These are phyloP conservation scores for Rutstroemia sp. DNA, from an alignment of 2,329 filamentous ascomycete genomes.

Conservation along the genomic window DNA sequence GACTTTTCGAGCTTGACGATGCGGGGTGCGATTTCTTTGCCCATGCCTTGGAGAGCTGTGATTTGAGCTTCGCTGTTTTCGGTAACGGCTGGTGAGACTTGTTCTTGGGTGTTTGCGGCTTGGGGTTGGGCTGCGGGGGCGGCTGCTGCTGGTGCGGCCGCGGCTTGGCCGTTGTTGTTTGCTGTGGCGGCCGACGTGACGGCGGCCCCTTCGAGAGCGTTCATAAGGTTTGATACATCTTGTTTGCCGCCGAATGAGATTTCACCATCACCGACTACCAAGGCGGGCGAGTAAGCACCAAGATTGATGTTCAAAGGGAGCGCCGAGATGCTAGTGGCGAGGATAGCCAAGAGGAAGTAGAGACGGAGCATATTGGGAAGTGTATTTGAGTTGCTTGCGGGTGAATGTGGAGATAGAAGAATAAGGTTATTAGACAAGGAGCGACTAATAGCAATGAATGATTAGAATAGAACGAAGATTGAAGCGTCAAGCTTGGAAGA, in stretches of 20 bases:
- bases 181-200: not conserved
- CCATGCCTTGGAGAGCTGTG: conserved; percentile 7
- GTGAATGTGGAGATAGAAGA: not conserved
- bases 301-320: conserved; percentile 9
- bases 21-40: conserved; percentile 10
- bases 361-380: conserved; percentile 2
- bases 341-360: conserved; percentile 1
- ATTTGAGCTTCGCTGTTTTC: conserved; percentile 11
- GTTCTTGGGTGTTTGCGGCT: conserved; percentile 8
- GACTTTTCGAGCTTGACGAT: conserved; percentile 1
- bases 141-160: conserved; percentile 1
- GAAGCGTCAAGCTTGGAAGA: conserved; percentile 6
- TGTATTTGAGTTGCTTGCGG: not conserved
- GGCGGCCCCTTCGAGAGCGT: conserved; percentile 2
- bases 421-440: not conserved
- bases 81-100: conserved; percentile 7
- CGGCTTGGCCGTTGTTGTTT: not conserved
- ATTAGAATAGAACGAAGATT: not conserved
- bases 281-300: conserved; percentile 6
- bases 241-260: conserved; percentile 7
- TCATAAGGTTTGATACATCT: conserved; percentile 9
- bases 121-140: conserved; percentile 5
- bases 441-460: not conserved
- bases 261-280: conserved; percentile 11
- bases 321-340: conserved; percentile 7